Base-by-base conservation (phyloP, 805 yeast genomes). In the Yarrowia keelungensis region DNA sequence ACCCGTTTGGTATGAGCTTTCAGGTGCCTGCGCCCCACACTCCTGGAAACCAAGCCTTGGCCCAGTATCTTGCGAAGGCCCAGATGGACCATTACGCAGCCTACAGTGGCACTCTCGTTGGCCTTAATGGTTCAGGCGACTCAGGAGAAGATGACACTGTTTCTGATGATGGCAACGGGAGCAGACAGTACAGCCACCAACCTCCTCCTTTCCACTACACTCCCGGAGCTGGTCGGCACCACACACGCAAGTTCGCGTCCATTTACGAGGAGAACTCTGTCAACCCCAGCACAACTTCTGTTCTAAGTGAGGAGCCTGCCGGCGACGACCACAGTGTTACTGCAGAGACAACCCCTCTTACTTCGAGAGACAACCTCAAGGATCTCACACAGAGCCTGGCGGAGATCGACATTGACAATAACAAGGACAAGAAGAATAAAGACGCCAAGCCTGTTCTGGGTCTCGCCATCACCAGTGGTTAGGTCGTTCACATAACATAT, bases 1-100 rank as follows among this genome's bases (percentile, higher is more conserved):
- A 59, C 19, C 65, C 65, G 16, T 59, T 59, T 5, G 65, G 65
- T 5, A 47, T 47, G 56, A 62, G 56, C 26, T 62, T 62, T 36
- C 67, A 47, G 38, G 67, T 62, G 3, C 67, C 67, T 8, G 67
- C 67, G 3, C 67, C 67, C 39, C 67, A 47, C 15, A 62, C 67
- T 11, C 67, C 67, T 0, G 67, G 67, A 22, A 62, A 62, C 39
- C 67, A 62, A n/a, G 67, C 67, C 3, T 12, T 62, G 36, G 67
- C 67, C 5, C 54, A 47, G 38, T 62, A 62, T 22, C 56, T 62
- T 22, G 67, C 67, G n/a, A 62, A 62, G 39, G 56, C 56, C 12
- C 67, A 62, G 36, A 47, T 62, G 56, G 67, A 49, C 16, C 67
- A 62, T n/a, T 59, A 59, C 35, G 65, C 65, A 32, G 65, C 65